A percentile compares a stretch with the other conserved stretches of the same genome.
Evolutionary conservation across 805 yeast species (phyloP).

Genomic region (Lachancea meyersii): DNA sequence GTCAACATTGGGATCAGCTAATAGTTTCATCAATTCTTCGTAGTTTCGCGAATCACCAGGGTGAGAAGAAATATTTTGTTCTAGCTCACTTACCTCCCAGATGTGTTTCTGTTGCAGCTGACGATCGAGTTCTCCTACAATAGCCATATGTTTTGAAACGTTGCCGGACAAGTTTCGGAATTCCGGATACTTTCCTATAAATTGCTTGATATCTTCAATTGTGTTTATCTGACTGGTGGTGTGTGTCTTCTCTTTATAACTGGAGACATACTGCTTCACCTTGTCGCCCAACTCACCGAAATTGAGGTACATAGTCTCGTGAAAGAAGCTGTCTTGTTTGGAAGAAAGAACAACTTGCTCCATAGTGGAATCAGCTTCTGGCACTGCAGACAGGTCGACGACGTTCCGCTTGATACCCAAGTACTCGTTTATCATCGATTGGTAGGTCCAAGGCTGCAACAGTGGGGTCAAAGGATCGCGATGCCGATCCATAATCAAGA

Average conservation of each 20-base stretch:
- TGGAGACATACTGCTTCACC: conserved; percentile 76
- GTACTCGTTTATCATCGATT: conserved; percentile 93
- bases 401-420: conserved; percentile 77
- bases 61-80: conserved; percentile 73
- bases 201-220: conserved; percentile 82
- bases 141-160: conserved; percentile 85
- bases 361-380: conserved; percentile 53
- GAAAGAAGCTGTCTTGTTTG: conserved; percentile 70
- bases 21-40: conserved; percentile 47
- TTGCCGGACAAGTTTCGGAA: conserved; percentile 81
- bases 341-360: conserved; percentile 58
- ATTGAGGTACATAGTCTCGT: conserved; percentile 77
- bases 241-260: conserved; percentile 75
- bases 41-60: conserved; percentile 54
- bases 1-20: conserved; percentile 41
- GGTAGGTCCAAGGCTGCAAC: conserved; percentile 94
- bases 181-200: conserved; percentile 91
- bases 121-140: conserved; percentile 80
- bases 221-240: conserved; percentile 61
- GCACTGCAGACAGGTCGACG: conserved; percentile 55
- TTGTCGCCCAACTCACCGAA: conserved; percentile 92
- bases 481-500: conserved; percentile 73
- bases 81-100: conserved; percentile 85
- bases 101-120: conserved; percentile 56
- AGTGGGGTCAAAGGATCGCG: conserved; percentile 93